These are phyloP conservation scores for Clavispora santaluciae DNA, from an alignment of 805 yeast genomes.

Conservation along the genomic window DNA sequence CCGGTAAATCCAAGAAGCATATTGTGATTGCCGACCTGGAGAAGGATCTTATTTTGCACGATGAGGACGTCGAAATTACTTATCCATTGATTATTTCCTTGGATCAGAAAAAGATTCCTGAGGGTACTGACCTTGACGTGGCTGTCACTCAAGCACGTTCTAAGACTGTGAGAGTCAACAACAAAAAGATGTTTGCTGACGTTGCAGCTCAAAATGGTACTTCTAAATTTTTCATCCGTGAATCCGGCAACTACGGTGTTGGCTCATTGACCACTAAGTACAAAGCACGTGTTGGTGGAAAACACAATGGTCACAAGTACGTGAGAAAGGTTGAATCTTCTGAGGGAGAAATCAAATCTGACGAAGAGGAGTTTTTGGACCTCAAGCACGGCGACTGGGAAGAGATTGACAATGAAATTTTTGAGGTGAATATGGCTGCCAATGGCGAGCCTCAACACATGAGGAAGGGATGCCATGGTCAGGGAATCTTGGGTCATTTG, in stretches of 20 bases:
- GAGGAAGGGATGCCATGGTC: slow-evolving; percentile 4
- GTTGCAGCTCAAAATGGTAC: slow-evolving; percentile 40
- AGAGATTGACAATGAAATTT: slow-evolving; percentile 5
- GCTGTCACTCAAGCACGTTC: slow-evolving; percentile 18
- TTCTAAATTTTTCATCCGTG: slow-evolving; percentile 38
- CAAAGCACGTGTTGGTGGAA: slow-evolving; percentile 16
- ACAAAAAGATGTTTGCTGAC: slow-evolving; percentile 17
- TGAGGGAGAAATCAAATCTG: slow-evolving; percentile 25
- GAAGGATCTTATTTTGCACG: slow-evolving; percentile 11
- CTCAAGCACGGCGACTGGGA: slow-evolving; percentile 7
- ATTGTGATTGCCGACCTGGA: slow-evolving; percentile 20
- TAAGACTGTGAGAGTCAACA: slow-evolving; percentile 16
- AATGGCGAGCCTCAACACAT: no score
- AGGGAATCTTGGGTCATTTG: neutral
- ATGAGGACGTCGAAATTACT: slow-evolving; percentile 14
- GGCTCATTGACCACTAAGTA: slow-evolving; percentile 35
- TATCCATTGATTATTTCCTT: slow-evolving; percentile 28
- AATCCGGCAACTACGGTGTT: slow-evolving; percentile 44
- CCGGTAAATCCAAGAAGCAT: slow-evolving; percentile 15
- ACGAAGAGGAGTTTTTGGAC: slow-evolving; percentile 2
- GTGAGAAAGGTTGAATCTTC: slow-evolving; percentile 31
- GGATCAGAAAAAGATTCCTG: slow-evolving; percentile 11
- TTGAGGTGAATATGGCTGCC: no score
- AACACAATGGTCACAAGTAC: slow-evolving; percentile 14
- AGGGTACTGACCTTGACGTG: slow-evolving; percentile 24